phyloP scores from a whole-genome alignment of 2,329 filamentous ascomycete species.

The Rutstroemia sp. region DNA sequence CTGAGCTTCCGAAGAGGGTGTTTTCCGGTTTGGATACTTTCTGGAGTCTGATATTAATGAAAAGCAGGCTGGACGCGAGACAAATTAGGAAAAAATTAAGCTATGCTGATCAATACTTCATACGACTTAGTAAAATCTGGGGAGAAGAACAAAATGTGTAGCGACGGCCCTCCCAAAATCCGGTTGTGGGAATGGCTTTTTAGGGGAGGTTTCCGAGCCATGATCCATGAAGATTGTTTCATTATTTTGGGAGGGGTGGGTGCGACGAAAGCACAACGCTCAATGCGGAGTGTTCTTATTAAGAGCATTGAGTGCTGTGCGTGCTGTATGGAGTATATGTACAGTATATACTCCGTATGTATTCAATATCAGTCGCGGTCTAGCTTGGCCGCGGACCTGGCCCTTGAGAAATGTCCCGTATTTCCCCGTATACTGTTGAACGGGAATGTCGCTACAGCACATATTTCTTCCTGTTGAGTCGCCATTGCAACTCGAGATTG shows the following conservation, averaged over 20 bases:
- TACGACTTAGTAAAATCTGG: conserved; percentile 9
- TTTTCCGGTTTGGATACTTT: not conserved
- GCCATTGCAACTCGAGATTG: too few relatives aligned
- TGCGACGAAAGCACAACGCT: not conserved
- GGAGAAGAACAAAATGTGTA: conserved; percentile 3
- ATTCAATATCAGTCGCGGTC: too few relatives aligned
- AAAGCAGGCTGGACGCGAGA: not conserved
- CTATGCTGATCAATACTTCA: conserved; percentile 17
- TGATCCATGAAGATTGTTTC: not conserved
- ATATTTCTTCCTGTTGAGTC: too few relatives aligned
- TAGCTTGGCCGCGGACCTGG: not conserved
- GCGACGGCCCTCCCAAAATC: not conserved
- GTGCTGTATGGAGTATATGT: too few relatives aligned
- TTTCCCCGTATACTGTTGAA: not conserved
- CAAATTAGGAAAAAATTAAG: conserved; percentile 14
- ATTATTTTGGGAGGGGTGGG: too few relatives aligned
- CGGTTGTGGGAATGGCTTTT: not conserved
- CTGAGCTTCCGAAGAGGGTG: too few relatives aligned
- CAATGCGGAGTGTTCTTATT: too few relatives aligned
- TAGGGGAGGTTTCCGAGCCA: not conserved
- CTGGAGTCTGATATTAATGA: too few relatives aligned
- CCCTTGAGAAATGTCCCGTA: not conserved
- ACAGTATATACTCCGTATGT: too few relatives aligned
- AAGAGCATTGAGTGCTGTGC: too few relatives aligned
- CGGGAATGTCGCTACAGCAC: too few relatives aligned